Evolutionary conservation across 345 rosid species (phyloP), one percentile per base, ranked within the genome.

Genomic region (Populus euphratica): DNA sequence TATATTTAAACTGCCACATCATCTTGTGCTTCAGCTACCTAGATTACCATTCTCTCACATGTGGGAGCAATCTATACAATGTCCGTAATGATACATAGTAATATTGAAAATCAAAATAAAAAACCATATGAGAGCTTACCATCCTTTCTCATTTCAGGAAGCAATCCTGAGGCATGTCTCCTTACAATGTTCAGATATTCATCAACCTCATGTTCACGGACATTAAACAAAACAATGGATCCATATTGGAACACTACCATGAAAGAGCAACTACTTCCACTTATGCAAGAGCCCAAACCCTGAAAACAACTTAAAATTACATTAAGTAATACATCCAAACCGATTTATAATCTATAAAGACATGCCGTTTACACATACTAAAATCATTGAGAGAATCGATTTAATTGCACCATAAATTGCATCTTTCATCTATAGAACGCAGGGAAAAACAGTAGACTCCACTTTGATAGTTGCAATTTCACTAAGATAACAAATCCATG

Each of bases 171-270:
- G 41, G 99, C 91, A 83, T 93, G 96, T 59, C 86, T 89, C 85
- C 89, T 92, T 59, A 95, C 93, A 74, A 96, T 89, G 79, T 91
- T 93, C 72, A 96, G 87, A 87, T 90, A 93, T 74, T 83, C 89
- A 76, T 93, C 99, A 83, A 96, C 98, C 82, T 91, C 92, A 41
- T 86, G 88, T 75, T 93, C 98, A 65, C 78, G 68, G 39, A 91
- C 90, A 79, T 96, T 96, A 83, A 96, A 96, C 85, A 93, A 80
- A 36, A 96, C 99, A 49, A 96, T 92, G 49, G 99, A 93, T 44
- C 98, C 99, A 72, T 96, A 93, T 76, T 93, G 99, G 78, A 88
- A 91, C 49, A 93, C 95, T 23, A 96, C 94, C 96, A 96, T 88
- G 90, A 84, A 96, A 75, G 89, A 88, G 83, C 95, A 89, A 69